Evolutionary conservation across 106 monocot species (phyloP), one percentile per base, ranked within the genome.

Genomic region (Alisma plantagoaquatica): DNA sequence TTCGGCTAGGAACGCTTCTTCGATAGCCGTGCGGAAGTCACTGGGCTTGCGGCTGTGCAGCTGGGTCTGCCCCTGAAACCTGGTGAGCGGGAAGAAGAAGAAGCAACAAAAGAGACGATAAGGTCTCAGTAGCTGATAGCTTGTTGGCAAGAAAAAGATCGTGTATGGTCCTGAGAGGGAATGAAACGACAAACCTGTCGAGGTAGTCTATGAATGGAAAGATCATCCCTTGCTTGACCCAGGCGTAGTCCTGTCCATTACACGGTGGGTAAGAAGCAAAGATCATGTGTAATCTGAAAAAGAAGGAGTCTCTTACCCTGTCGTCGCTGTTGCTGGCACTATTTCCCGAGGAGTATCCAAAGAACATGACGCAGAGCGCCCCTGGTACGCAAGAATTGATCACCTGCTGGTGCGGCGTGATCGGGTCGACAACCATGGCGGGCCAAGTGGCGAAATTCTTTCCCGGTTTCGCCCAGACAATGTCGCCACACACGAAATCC

Each of bases 1-100:
- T 35, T 90, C 84, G n/a, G 89, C 85, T 47, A 85, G 52, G 61
- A 90, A 85, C 23, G 90, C 98, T 59, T 98, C 98, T 48, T 98
- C 98, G 11, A 86, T 82, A 3, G 98, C 90, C 60, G 69, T 64
- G 26, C 66, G 60, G 27, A 98, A 86, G 27, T 78, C 82, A 45
- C 61, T 62, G 2, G 75, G 64, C 26, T 66, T 90, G 66, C 61
- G 69, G 65, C 70, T 86, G 38, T 82, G 71, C 60, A 82, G 64
- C 27, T 85, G 63, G 35, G 80, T 81, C 71, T 98, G 89, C 15
- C 69, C 79, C 65, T 90, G 96, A 53, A 90, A 86, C 55, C 96
- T 98, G 75, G 51, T 44, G 35, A 38, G 35, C 6, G n/a, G 14
- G 35, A 58, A 6, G 31, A 43, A 28, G 12, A 6, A 68, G n/a